A percentile compares a stretch with the other conserved stretches of the same genome.
phyloP scores from a whole-genome alignment of 2,329 filamentous ascomycete genomes.

The Bimuria novae-zelandiae region DNA sequence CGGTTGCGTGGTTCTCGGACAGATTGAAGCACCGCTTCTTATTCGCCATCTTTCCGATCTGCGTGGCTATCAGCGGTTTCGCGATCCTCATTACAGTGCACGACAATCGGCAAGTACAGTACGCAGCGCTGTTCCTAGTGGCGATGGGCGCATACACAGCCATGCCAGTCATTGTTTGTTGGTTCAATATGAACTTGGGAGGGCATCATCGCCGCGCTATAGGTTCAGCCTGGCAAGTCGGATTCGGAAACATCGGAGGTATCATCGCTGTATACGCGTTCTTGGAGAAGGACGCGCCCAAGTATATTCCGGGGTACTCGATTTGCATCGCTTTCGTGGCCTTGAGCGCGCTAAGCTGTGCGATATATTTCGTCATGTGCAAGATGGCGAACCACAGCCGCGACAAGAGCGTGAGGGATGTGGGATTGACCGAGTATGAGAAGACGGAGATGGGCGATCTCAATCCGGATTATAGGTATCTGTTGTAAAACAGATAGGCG shows the following conservation, averaged over 20 bases:
- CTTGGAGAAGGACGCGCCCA: constrained; percentile 64
- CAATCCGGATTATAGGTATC: constrained; percentile 64
- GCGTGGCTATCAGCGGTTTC: constrained; percentile 73
- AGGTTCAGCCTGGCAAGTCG: constrained; percentile 56
- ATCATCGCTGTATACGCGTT: constrained; percentile 60
- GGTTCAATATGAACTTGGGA: constrained; percentile 61
- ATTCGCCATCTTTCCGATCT: constrained; percentile 72
- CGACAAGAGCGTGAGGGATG: constrained; percentile 52
- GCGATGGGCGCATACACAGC: constrained; percentile 80
- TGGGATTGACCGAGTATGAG: constrained; percentile 63
- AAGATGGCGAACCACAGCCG: constrained; percentile 64
- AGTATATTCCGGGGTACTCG: constrained; percentile 73
- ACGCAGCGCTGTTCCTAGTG: constrained; percentile 80
- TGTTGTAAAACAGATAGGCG: constrained; percentile 57
- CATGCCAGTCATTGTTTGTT: constrained; percentile 77
- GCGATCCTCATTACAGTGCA: constrained; percentile 74
- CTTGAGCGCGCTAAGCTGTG: constrained; percentile 66
- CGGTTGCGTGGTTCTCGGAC: constrained; percentile 74
- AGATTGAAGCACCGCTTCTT: constrained; percentile 71
- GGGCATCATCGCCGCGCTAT: constrained; percentile 56
- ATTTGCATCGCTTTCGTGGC: constrained; percentile 77
- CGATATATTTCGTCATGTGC: constrained; percentile 64
- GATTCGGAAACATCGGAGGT: constrained; percentile 55
- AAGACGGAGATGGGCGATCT: constrained; percentile 65
- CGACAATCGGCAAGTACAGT: constrained; percentile 69